Percentiles rank a stretch among this genome's conserved stretches.
Evolutionary conservation across 2,329 filamentous ascomycete species (phyloP).

Genomic region (Waltergamsia citrina): DNA sequence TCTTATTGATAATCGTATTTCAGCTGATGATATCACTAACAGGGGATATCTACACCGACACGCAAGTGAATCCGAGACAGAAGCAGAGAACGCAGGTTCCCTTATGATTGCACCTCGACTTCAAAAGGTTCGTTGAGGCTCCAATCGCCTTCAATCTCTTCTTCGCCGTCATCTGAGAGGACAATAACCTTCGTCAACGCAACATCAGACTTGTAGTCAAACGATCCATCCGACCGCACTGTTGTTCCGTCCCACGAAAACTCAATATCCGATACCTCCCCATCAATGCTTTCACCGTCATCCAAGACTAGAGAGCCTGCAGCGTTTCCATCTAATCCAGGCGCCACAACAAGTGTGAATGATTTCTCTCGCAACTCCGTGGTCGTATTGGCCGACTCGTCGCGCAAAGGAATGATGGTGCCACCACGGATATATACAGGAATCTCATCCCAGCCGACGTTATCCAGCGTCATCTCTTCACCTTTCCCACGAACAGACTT

Average conservation of each 20-base stretch:
- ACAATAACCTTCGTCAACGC: constrained; percentile 2
- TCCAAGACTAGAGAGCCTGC: constrained; percentile 60
- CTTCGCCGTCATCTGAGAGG: neutral
- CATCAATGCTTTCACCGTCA: constrained; percentile 38
- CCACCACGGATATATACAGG: constrained; percentile 56
- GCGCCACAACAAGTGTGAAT: constrained; percentile 60
- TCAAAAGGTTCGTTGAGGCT: no score
- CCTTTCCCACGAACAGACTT: constrained; percentile 4
- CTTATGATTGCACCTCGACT: no score
- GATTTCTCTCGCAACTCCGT: constrained; percentile 48
- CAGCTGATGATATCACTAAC: no score
- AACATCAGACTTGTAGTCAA: neutral
- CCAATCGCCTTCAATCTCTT: no score
- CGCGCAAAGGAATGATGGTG: constrained; percentile 46
- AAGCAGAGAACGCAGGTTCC: no score
- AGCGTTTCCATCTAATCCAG: constrained; percentile 50
- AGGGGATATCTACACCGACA: no score
- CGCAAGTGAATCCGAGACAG: no score
- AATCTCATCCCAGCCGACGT: constrained; percentile 36
- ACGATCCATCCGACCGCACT: neutral
- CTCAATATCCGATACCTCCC: constrained; percentile 1
- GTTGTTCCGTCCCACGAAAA: constrained; percentile 3
- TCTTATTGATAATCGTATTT: no score
- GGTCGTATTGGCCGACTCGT: constrained; percentile 47
- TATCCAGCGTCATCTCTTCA: constrained; percentile 13